Evolutionary conservation across 495 filamentous ascomycete species (phyloP).

Genomic region (Neurospora discreta): DNA sequence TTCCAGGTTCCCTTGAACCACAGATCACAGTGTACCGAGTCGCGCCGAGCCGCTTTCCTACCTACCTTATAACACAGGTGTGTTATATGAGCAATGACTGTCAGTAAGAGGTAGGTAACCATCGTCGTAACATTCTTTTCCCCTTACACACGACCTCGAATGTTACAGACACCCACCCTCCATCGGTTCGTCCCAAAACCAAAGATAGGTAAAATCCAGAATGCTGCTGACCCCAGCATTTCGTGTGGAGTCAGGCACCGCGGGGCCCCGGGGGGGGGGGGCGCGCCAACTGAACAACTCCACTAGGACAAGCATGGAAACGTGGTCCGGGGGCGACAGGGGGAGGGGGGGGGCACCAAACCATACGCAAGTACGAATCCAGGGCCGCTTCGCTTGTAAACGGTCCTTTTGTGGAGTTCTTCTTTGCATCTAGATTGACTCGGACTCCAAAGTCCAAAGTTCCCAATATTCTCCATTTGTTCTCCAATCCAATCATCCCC

Average conservation of each 20-base stretch:
- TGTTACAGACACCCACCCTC: neutral
- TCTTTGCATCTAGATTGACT: neutral
- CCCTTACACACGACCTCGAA: neutral
- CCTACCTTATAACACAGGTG: too few relatives aligned
- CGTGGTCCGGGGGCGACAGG: neutral
- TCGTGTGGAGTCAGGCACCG: neutral
- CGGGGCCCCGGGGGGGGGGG: too few relatives aligned
- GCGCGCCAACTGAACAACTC: neutral
- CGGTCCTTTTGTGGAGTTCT: neutral
- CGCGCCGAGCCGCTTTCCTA: neutral
- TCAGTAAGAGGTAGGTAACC: neutral
- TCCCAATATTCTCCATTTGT: neutral
- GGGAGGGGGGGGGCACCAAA: too few relatives aligned
- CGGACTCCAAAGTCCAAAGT: too few relatives aligned
- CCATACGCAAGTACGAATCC: neutral
- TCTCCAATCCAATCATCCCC: neutral
- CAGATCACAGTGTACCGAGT: neutral
- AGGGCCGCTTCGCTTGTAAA: neutral
- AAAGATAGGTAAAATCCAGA: too few relatives aligned
- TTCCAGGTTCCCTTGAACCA: neutral
- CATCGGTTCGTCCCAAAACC: neutral
- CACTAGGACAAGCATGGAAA: neutral
- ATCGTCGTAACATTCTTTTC: neutral
- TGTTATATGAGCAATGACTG: neutral
- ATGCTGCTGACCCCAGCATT: neutral